phyloP scores from a whole-genome alignment of 805 yeast genomes.

The Candida fluviatilis region DNA sequence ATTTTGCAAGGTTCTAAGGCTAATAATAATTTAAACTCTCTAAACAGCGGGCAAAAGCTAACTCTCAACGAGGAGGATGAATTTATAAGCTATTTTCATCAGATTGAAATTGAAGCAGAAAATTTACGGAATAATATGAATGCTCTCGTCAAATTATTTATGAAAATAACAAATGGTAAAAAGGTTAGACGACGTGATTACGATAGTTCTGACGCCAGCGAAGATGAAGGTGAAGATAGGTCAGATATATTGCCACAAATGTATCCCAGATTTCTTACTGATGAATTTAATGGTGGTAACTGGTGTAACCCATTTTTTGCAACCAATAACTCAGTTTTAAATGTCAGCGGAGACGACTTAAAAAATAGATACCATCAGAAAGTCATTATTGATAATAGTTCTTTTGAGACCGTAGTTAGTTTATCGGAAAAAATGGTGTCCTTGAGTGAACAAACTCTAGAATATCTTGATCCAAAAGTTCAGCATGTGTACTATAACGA shows the following conservation, averaged over 20 bases:
- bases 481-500: constrained; percentile 37
- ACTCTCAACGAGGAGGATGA: constrained; percentile 6
- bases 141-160: constrained; percentile 24
- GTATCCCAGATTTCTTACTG: constrained; percentile 63
- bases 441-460: constrained; percentile 40
- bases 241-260: constrained; percentile 53
- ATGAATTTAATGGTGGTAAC: constrained; percentile 72
- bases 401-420: constrained; percentile 33
- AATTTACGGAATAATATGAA: constrained; percentile 29
- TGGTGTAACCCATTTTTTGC: constrained; percentile 68
- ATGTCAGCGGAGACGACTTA: constrained; percentile 40
- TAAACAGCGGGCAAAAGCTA: constrained; percentile 1
- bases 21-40: constrained; percentile 7
- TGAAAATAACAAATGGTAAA: constrained; percentile 30
- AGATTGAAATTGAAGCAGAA: constrained; percentile 37
- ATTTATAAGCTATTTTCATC: constrained; percentile 27
- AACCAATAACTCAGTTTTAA: constrained; percentile 30
- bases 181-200: constrained; percentile 29
- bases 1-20: constrained; percentile 6
- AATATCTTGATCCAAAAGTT: constrained; percentile 31
- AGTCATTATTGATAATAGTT: constrained; percentile 47
- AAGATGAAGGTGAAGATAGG: constrained; percentile 31
- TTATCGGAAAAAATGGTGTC: constrained; percentile 34
- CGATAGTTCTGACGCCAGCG: constrained; percentile 34
- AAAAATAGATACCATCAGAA: constrained; percentile 41